Conservation (phyloP, 768 basidiomycete genomes). For the Pholiota molesta region DNA sequence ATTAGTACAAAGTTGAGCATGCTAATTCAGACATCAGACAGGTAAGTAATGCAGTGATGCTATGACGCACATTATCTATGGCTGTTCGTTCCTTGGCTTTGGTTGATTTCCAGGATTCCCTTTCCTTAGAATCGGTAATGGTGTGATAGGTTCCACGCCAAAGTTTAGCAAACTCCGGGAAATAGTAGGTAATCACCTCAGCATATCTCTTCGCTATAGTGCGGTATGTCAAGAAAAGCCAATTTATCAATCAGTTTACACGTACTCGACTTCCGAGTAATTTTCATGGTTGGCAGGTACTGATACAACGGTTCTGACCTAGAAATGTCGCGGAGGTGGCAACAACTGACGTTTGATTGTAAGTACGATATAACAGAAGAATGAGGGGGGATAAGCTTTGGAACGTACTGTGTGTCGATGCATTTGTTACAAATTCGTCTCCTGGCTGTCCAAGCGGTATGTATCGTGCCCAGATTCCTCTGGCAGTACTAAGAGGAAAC, state of each 20-base stretch:
- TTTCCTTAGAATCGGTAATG: background rate
- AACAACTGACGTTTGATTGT: no score
- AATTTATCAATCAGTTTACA: no score
- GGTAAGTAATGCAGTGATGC: background rate
- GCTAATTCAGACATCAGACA: background rate
- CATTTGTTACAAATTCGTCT: constrained; percentile 3
- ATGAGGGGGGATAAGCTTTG: background rate
- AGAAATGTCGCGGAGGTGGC: no score
- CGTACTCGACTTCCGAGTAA: no score
- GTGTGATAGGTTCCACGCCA: background rate
- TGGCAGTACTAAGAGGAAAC: background rate
- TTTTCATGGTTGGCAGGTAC: no score
- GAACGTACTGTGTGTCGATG: background rate
- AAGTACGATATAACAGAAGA: no score
- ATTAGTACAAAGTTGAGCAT: background rate
- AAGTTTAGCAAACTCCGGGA: background rate
- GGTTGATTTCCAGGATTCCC: background rate
- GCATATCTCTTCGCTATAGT: no score
- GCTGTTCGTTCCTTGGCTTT: background rate
- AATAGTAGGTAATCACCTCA: background rate
- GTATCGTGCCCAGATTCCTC: background rate
- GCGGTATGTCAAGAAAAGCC: no score
- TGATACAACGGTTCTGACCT: no score
- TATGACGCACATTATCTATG: background rate
- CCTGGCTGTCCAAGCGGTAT: background rate